Percentiles rank a stretch among this genome's conserved stretches.
phyloP scores from a whole-genome alignment of 176 grass and related monocot genomes.

The Elymus sibiricus region DNA sequence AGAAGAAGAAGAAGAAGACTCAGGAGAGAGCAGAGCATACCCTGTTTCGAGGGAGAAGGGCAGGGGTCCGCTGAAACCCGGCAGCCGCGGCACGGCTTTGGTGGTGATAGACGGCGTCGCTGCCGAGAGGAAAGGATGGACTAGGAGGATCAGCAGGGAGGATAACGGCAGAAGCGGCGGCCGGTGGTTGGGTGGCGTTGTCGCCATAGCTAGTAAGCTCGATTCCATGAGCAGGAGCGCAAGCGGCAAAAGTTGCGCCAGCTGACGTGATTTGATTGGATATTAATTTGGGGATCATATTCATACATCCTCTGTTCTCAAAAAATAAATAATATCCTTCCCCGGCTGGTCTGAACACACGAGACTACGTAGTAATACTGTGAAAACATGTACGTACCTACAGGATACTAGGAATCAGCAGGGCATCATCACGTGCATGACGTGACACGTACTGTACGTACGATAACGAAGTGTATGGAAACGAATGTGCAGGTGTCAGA shows the following conservation, averaged over 20 bases:
- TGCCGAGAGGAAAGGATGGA: neutral
- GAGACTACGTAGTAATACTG: too few relatives aligned
- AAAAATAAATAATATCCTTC: too few relatives aligned
- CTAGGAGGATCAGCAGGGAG: neutral
- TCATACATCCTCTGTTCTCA: neutral
- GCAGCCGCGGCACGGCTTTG: neutral
- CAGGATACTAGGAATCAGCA: too few relatives aligned
- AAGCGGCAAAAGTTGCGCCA: neutral
- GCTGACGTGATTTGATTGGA: neutral
- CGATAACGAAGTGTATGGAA: too few relatives aligned
- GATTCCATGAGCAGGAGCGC: neutral
- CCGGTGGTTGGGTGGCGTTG: neutral
- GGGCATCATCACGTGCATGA: too few relatives aligned
- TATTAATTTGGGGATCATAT: neutral
- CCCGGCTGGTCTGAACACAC: too few relatives aligned
- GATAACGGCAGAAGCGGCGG: neutral
- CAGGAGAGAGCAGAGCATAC: neutral
- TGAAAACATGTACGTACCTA: too few relatives aligned
- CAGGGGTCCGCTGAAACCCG: conserved; percentile 1
- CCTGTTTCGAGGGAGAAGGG: conserved; percentile 31
- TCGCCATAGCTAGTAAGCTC: neutral
- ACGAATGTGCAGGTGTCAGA: too few relatives aligned
- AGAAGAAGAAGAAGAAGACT: neutral
- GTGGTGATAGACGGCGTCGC: neutral
- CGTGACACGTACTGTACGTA: too few relatives aligned